These are phyloP conservation scores for Sporothrix protearum DNA, from an alignment of 2,329 filamentous ascomycete species.

Conservation along the genomic window DNA sequence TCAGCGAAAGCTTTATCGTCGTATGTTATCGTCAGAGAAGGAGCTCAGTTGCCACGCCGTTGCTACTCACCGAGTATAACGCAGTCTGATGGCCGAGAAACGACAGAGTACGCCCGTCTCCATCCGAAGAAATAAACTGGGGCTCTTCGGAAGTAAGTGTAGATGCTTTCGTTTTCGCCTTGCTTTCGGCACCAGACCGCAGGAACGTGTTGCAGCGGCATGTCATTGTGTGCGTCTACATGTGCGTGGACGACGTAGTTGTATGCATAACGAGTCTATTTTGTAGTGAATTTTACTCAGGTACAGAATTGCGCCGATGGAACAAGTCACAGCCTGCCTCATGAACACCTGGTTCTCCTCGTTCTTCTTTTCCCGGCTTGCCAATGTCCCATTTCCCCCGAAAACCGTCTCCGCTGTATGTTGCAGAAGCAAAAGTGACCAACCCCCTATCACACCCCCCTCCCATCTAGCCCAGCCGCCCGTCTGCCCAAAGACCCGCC, in stretches of 20 bases:
- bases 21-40: neutral
- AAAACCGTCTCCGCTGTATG: neutral
- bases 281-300: neutral
- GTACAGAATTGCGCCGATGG: neutral
- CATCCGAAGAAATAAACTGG: neutral
- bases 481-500: too few relatives aligned
- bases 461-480: too few relatives aligned
- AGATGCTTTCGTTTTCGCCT: neutral
- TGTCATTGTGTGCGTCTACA: neutral
- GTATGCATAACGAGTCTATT: neutral
- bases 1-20: neutral
- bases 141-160: neutral
- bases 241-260: too few relatives aligned
- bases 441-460: neutral
- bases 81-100: neutral
- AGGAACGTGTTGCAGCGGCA: neutral
- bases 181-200: neutral
- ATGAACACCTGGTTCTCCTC: neutral
- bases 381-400: neutral
- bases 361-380: neutral
- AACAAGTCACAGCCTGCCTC: neutral
- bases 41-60: neutral
- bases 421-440: neutral
- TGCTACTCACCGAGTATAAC: neutral
- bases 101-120: neutral